Base-by-base conservation (phyloP, 441 rosid genomes). In the Brassica balearica region DNA sequence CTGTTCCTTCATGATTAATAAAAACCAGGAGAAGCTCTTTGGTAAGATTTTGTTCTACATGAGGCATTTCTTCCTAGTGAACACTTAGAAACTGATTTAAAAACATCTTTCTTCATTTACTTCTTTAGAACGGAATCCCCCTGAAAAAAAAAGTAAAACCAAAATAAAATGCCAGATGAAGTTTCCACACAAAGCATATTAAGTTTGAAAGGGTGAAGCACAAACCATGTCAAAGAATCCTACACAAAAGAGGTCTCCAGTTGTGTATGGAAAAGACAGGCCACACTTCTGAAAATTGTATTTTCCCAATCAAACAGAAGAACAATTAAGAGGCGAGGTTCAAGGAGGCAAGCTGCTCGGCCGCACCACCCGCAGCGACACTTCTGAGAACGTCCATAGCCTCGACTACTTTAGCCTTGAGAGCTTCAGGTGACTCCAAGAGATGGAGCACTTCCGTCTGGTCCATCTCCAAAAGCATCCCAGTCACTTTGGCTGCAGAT, bases 401-500 rank as follows among this genome's bases (percentile, higher is more conserved):
- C 82, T 92, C 96, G 0, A 89, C 88, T 58, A 19, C 19, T 19
- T 19, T 19, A 19, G 19, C 19, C 19, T 87, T 90, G 53, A 94
- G 89, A 66, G 97, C 91, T 36, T 92, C 98, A 2, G 98, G 97
- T 11, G 98, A 90, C 81, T 93, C 98, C 3, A 93, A 87, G 83
- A 93, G 81, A 84, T 92, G 98, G 61, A 94, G 69, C 75, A 94
- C 96, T 88, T 90, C 94, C 0, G 96, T 87, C 84, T 92, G 96
- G 61, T 94, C 98, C 98, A 94, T 92, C 79, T 94, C 98, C 80
- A 94, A 78, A 70, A 94, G 96, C 98, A 94, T 94, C 36, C 97
- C 96, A 1, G 98, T 90, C 59, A 94, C 97, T 81, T 94, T 94
- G 25, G 94, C 98, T n/a, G 94, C 93, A 8, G 91, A 85, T 14